Conservation (phyloP, 2,329 filamentous ascomycete genomes). For the Rhynchosporium agropyri region DNA sequence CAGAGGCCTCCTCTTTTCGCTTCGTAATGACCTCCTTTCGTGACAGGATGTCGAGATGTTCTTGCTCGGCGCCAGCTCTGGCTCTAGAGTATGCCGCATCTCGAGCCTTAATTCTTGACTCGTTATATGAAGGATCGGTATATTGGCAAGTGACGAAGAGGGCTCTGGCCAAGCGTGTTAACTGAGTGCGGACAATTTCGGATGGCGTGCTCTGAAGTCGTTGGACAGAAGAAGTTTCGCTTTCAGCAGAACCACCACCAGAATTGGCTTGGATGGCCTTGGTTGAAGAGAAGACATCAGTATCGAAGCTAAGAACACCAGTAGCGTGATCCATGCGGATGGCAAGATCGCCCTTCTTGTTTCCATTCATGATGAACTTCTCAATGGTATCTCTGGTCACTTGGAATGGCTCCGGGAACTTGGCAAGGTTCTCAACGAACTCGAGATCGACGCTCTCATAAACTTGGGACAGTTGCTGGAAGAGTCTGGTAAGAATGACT, state of each 20-base stretch:
- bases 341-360: constrained; percentile 98
- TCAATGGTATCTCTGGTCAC: constrained; percentile 89
- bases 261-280: constrained; percentile 89
- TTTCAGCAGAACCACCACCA: constrained; percentile 82
- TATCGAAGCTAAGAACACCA: constrained; percentile 94
- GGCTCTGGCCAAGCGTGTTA: constrained; percentile 87
- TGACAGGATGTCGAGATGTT: constrained; percentile 81
- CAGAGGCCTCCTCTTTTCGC: constrained; percentile 94
- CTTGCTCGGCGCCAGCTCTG: constrained; percentile 85
- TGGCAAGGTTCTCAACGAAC: constrained; percentile 90
- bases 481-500: constrained; percentile 95
- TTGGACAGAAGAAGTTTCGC: constrained; percentile 82
- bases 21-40: constrained; percentile 92
- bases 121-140: constrained; percentile 87
- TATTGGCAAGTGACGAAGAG: constrained; percentile 95
- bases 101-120: constrained; percentile 77
- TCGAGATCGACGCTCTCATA: constrained; percentile 96
- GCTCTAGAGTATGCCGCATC: constrained; percentile 79
- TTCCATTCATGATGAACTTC: constrained; percentile 99
- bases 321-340: constrained; percentile 96
- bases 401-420: constrained; percentile 96
- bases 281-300: constrained; percentile 95
- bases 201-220: constrained; percentile 96
- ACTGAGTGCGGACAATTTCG: constrained; percentile 94
- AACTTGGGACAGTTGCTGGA: constrained; percentile 98